phyloP scores from a whole-genome alignment of 78 protist species.

The Chrysochromulina tobinii region DNA sequence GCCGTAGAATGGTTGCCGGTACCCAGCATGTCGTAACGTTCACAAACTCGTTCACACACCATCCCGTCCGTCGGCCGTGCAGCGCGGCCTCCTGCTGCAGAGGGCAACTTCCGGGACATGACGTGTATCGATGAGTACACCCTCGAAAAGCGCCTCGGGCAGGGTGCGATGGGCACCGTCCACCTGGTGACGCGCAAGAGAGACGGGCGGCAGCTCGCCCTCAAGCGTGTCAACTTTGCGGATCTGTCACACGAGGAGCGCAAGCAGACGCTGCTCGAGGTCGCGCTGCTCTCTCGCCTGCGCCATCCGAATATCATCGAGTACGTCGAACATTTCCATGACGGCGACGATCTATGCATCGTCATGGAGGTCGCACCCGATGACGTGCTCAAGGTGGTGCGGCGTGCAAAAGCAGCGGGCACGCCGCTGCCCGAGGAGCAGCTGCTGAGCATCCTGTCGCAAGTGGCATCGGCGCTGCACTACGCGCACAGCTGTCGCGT shows the following conservation, averaged over 20 bases:
- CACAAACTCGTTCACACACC: no score
- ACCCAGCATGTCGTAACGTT: no score
- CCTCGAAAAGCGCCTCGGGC: neutral
- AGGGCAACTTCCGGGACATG: no score
- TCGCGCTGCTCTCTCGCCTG: neutral
- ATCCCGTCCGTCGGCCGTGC: no score
- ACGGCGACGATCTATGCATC: neutral
- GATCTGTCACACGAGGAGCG: neutral
- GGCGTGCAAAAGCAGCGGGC: neutral
- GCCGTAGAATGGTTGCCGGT: no score
- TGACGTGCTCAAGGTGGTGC: neutral
- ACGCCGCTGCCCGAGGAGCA: neutral
- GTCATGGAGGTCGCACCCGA: neutral
- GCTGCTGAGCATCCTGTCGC: neutral
- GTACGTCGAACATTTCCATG: neutral
- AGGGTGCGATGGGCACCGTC: constrained; percentile 20
- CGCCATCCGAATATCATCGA: neutral
- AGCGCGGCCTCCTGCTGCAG: no score
- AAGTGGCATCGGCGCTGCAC: neutral
- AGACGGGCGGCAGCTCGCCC: no score
- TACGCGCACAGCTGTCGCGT: constrained; percentile 17
- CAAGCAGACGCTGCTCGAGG: neutral
- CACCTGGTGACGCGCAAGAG: neutral
- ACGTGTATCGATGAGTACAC: no score
- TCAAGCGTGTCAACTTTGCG: neutral